A percentile compares a stretch with the other conserved stretches of the same genome.
These are phyloP conservation scores for Cyanidiococcus yangmingshanensis DNA, from an alignment of 23 red algal species.

Conservation along the genomic window DNA sequence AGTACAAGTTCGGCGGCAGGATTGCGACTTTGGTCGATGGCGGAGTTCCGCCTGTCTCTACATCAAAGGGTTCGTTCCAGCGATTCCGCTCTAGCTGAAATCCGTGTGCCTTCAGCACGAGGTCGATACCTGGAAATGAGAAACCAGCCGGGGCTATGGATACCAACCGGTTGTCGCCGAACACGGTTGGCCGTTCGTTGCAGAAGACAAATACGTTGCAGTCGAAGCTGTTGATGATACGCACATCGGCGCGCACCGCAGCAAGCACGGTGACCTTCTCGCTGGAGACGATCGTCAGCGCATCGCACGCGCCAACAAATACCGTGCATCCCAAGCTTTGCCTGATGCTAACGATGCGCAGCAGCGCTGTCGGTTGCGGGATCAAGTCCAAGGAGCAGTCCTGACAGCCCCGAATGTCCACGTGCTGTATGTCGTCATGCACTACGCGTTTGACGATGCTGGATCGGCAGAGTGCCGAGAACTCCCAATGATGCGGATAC, in stretches of 20 bases:
- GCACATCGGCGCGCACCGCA: background rate
- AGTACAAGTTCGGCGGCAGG: background rate
- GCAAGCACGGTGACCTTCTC: background rate
- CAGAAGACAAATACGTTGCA: background rate
- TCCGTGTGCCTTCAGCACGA: background rate
- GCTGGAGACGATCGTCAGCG: background rate
- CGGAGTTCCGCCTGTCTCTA: background rate
- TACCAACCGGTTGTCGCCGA: slow-evolving; percentile 8
- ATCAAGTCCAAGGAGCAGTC: background rate
- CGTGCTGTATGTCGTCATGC: too few species aligned
- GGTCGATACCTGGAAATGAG: background rate
- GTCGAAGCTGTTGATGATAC: slow-evolving; percentile 6
- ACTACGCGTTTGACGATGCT: too few species aligned
- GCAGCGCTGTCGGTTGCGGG: background rate
- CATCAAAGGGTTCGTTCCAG: background rate
- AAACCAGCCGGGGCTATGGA: background rate
- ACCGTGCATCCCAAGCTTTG: background rate
- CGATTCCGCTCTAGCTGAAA: background rate
- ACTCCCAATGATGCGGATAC: too few species aligned
- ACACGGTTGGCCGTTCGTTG: background rate
- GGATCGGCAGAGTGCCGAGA: too few species aligned
- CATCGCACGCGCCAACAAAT: background rate
- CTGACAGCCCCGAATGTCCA: slow-evolving; percentile 1
- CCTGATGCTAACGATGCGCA: background rate
- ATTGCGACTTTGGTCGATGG: background rate